Evolutionary conservation across 129 eudicot species (phyloP).

Genomic region (Helianthus annuus): DNA sequence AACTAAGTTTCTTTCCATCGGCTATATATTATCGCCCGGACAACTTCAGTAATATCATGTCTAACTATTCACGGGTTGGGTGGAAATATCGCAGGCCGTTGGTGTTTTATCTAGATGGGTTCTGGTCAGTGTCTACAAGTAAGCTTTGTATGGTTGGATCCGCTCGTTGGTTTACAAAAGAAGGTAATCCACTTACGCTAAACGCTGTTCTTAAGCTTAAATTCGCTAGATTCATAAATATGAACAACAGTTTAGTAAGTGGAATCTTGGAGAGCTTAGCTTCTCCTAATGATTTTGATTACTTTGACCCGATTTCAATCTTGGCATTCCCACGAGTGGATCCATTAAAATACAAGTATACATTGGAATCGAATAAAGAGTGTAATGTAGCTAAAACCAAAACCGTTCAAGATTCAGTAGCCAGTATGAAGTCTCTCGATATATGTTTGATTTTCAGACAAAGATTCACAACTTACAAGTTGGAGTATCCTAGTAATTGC

Average conservation of each 20-base stretch:
- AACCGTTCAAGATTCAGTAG: constrained; percentile 10
- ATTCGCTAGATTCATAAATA: constrained; percentile 37
- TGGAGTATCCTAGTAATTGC: constrained; percentile 47
- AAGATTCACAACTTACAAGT: constrained; percentile 22
- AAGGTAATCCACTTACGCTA: constrained; percentile 34
- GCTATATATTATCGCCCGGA: background rate
- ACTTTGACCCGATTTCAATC: constrained; percentile 61
- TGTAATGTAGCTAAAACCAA: constrained; percentile 11
- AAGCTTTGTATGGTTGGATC: constrained; percentile 76
- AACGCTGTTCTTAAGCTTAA: constrained; percentile 60
- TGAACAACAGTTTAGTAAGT: constrained; percentile 50
- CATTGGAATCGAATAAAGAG: constrained; percentile 47
- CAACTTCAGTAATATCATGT: constrained; percentile 10
- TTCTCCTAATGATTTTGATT: constrained; percentile 32
- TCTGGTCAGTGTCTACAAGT: constrained; percentile 61
- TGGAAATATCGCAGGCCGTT: constrained; percentile 4
- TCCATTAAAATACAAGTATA: constrained; percentile 37
- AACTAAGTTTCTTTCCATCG: constrained; percentile 25
- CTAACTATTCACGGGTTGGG: constrained; percentile 15
- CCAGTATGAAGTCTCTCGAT: constrained; percentile 30
- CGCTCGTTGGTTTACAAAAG: constrained; percentile 33
- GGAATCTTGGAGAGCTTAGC: constrained; percentile 63
- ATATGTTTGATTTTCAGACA: constrained; percentile 38
- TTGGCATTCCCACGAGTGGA: constrained; percentile 42
- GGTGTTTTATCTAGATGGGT: constrained; percentile 52